These are phyloP conservation scores for Talaromyces wortmannii DNA, from an alignment of 495 filamentous ascomycete genomes.

Conservation along the genomic window DNA sequence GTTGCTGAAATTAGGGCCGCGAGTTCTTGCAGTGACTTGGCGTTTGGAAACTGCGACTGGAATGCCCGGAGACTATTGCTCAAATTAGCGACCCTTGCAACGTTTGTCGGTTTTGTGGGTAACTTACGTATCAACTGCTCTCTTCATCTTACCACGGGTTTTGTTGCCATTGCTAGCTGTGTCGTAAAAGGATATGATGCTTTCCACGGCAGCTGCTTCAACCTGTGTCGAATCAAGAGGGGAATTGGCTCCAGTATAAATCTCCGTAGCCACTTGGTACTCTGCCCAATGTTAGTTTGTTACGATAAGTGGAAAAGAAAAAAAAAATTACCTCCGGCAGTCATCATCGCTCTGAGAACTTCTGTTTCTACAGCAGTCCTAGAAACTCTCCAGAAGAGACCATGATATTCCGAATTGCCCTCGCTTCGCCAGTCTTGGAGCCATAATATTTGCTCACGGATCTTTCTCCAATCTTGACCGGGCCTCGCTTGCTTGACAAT, in stretches of 20 bases:
- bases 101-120: neutral
- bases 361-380: slow-evolving; percentile 62
- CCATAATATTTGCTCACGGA: slow-evolving; percentile 69
- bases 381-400: slow-evolving; percentile 65
- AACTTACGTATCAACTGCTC: slow-evolving; percentile 74
- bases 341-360: slow-evolving; percentile 65
- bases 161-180: slow-evolving; percentile 87
- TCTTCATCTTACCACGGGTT: slow-evolving; percentile 75
- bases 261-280: slow-evolving; percentile 58
- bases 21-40: slow-evolving; percentile 47
- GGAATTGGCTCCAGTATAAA: slow-evolving; percentile 49
- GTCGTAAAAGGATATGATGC: slow-evolving; percentile 71
- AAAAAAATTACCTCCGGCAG: slow-evolving; percentile 52
- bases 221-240: slow-evolving; percentile 47
- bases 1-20: slow-evolving; percentile 75
- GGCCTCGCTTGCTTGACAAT: slow-evolving; percentile 46
- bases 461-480: slow-evolving; percentile 59
- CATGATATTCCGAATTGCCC: slow-evolving; percentile 28
- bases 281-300: slow-evolving; percentile 34
- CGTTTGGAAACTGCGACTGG: slow-evolving; percentile 52
- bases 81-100: neutral
- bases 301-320: neutral
- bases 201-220: slow-evolving; percentile 57
- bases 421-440: slow-evolving; percentile 68
- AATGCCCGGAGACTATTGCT: slow-evolving; percentile 61